Conservation (phyloP, 139 green algal genomes). For the Chlorella sp. region DNA sequence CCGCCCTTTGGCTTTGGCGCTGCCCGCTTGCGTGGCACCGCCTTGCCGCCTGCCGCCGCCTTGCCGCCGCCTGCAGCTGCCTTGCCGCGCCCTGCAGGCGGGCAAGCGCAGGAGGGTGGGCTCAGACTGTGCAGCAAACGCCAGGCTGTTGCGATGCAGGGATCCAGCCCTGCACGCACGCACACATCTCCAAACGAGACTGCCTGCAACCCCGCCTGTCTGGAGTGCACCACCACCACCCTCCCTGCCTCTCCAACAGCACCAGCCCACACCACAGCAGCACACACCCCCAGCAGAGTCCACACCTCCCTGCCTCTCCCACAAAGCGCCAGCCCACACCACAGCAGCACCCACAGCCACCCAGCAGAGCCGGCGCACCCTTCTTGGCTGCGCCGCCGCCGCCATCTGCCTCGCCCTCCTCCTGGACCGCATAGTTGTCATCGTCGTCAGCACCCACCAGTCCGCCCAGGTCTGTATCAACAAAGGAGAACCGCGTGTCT, state of each 20-base stretch:
- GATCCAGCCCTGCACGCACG: no score
- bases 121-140: no score
- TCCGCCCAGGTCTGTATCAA: slow-evolving; percentile 6
- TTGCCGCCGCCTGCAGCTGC: background rate
- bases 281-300: no score
- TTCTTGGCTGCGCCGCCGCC: background rate
- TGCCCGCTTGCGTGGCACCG: background rate
- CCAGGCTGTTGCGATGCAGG: no score
- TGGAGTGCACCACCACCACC: no score
- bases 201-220: no score
- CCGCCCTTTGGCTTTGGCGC: slow-evolving; percentile 32
- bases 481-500: slow-evolving; percentile 21
- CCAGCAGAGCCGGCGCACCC: background rate
- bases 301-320: no score
- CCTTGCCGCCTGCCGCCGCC: slow-evolving; percentile 7
- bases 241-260: no score
- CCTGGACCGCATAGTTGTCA: background rate
- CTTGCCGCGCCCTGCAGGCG: background rate
- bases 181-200: no score
- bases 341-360: background rate
- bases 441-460: slow-evolving; percentile 32
- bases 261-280: no score
- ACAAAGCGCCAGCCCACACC: no score
- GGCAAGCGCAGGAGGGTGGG: no score
- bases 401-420: background rate